Evolutionary conservation across 1,284 basidiomycete genomes (phyloP).

Genomic region (Somion occarium): DNA sequence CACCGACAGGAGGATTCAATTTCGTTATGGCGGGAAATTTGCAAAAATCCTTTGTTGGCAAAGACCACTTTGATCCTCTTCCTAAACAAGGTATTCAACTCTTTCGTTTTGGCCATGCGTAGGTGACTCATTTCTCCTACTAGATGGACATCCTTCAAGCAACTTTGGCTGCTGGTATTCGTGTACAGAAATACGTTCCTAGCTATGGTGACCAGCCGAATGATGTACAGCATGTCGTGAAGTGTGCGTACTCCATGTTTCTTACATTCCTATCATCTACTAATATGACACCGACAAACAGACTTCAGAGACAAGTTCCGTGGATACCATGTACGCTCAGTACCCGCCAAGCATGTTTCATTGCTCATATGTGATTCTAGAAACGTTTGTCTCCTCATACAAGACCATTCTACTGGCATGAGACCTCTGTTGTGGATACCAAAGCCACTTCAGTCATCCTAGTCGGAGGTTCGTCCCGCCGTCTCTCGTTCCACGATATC

Average conservation of each 20-base stretch:
- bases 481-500: neutral
- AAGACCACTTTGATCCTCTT: conserved; percentile 58
- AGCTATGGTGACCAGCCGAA: conserved; percentile 61
- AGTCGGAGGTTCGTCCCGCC: conserved; percentile 22
- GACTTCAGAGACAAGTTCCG: conserved; percentile 31
- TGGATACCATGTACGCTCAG: conserved; percentile 28
- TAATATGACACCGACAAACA: conserved; percentile 6
- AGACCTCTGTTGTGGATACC: conserved; percentile 31
- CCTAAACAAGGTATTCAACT: conserved; percentile 52
- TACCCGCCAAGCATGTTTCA: neutral
- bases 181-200: conserved; percentile 55
- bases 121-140: neutral
- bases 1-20: conserved; percentile 47
- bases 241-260: conserved; percentile 19
- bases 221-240: conserved; percentile 35
- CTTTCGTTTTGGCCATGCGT: neutral
- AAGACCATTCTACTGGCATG: conserved; percentile 29
- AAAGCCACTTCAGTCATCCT: conserved; percentile 28
- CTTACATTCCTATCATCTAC: neutral
- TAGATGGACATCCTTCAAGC: conserved; percentile 56
- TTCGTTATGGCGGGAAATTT: conserved; percentile 54
- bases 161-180: conserved; percentile 56
- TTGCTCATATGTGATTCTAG: conserved; percentile 6
- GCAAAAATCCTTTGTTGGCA: conserved; percentile 45
- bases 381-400: conserved; percentile 27